Evolutionary conservation across 1,139 yeast genomes (phyloP).

Genomic region (Yamadazyma trypodendri): DNA sequence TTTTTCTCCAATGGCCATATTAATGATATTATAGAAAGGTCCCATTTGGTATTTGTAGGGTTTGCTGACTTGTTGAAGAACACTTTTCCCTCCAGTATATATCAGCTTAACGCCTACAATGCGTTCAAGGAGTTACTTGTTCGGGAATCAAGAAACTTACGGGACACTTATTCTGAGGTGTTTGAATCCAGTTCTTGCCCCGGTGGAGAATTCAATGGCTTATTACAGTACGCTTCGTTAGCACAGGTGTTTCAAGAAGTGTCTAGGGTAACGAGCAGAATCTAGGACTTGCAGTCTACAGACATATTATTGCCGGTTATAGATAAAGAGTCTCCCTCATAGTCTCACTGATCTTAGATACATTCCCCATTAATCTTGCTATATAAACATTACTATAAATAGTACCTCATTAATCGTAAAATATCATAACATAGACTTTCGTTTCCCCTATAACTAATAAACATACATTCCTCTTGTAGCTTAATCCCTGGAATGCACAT

Average conservation of each 20-base stretch:
- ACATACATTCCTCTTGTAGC: constrained; percentile 1
- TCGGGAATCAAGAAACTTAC: constrained; percentile 23
- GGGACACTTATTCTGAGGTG: constrained; percentile 15
- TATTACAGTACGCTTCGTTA: constrained; percentile 21
- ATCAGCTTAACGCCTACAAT: constrained; percentile 19
- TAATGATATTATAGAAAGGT: constrained; percentile 19
- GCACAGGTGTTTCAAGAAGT: constrained; percentile 23
- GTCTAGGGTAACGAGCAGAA: constrained; percentile 17
- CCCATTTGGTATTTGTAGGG: constrained; percentile 22
- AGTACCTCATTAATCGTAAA: constrained; percentile 13
- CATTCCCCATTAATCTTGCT: too few species aligned
- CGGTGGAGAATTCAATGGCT: constrained; percentile 10
- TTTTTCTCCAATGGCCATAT: constrained; percentile 20
- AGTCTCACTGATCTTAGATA: too few species aligned
- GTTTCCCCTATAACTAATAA: constrained; percentile 9
- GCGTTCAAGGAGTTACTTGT: constrained; percentile 20
- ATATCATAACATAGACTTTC: constrained; percentile 12
- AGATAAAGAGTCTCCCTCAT: too few species aligned
- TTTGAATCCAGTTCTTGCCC: constrained; percentile 11
- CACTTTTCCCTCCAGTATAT: constrained; percentile 17
- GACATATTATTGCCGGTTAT: too few species aligned
- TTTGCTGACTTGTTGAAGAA: constrained; percentile 19
- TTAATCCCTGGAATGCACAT: constrained; percentile 12
- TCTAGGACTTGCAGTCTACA: too few species aligned
- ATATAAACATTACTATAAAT: constrained; percentile 7